Evolutionary conservation across 495 filamentous ascomycete genomes (phyloP).

Genomic region (Cryomyces minteri): DNA sequence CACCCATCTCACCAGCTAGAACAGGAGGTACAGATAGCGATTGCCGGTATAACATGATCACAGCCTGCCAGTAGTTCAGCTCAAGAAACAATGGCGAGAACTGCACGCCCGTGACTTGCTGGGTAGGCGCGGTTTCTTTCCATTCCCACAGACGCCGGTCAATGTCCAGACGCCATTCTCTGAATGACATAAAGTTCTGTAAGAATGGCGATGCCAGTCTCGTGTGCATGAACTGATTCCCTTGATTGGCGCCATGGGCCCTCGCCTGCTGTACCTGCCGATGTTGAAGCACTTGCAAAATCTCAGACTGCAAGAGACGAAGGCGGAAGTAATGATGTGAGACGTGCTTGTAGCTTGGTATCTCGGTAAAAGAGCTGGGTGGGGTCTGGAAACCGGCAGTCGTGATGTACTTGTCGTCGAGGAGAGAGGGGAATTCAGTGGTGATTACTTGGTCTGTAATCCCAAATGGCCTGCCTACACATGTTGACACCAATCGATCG

Average conservation of each 20-base stretch:
- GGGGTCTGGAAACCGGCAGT: conserved; percentile 46
- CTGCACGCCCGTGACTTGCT: conserved; percentile 60
- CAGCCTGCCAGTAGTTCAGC: conserved; percentile 94
- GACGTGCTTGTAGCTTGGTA: conserved; percentile 71
- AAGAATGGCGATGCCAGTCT: conserved; percentile 74
- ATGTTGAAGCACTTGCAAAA: conserved; percentile 81
- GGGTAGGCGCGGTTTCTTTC: conserved; percentile 65
- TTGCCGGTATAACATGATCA: conserved; percentile 90
- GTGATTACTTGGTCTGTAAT: conserved; percentile 90
- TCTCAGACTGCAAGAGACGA: conserved; percentile 85
- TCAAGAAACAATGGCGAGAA: conserved; percentile 80
- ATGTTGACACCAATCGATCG: conserved; percentile 78
- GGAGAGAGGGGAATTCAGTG: conserved; percentile 70
- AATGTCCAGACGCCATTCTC: conserved; percentile 75
- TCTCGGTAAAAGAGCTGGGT: conserved; percentile 18
- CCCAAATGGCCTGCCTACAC: conserved; percentile 83
- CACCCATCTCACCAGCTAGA: conserved; percentile 60
- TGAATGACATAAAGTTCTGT: conserved; percentile 64
- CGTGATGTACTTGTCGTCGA: conserved; percentile 85
- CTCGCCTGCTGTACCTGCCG: conserved; percentile 56
- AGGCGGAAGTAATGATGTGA: conserved; percentile 84
- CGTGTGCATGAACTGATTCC: conserved; percentile 38
- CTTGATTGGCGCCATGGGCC: conserved; percentile 32
- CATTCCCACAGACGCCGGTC: conserved; percentile 70
- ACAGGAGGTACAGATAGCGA: conserved; percentile 73